Evolutionary conservation across 2,329 filamentous ascomycete genomes (phyloP).

Genomic region (Cyphellophora europaea): DNA sequence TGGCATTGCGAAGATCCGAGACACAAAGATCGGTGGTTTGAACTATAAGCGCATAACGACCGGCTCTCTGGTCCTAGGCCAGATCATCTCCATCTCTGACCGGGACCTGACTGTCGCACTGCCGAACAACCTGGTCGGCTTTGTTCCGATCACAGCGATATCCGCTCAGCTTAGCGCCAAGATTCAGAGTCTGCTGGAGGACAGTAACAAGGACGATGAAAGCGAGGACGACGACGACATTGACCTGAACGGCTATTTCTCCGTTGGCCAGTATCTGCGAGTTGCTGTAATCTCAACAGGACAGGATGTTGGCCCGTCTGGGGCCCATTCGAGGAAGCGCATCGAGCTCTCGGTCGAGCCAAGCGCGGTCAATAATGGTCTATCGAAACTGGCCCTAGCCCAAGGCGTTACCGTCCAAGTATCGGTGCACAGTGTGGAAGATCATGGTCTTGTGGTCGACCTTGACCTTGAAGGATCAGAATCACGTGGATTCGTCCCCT

Average conservation of each 20-base stretch:
- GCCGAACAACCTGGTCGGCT: constrained; percentile 87
- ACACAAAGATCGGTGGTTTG: constrained; percentile 70
- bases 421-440: constrained; percentile 82
- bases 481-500: constrained; percentile 73
- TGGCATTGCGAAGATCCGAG: constrained; percentile 37
- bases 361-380: constrained; percentile 63
- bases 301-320: constrained; percentile 39
- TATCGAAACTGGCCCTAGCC: constrained; percentile 65
- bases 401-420: constrained; percentile 74
- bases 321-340: constrained; percentile 62
- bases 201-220: constrained; percentile 48
- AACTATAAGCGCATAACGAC: constrained; percentile 84
- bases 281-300: constrained; percentile 72
- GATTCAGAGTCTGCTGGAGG: constrained; percentile 58
- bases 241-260: constrained; percentile 66
- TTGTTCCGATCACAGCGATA: constrained; percentile 83
- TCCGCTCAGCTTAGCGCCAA: constrained; percentile 69
- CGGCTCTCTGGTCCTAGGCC: constrained; percentile 80
- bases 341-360: constrained; percentile 85
- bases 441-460: constrained; percentile 92
- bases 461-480: constrained; percentile 61
- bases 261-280: constrained; percentile 77
- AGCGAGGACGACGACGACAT: constrained; percentile 47
- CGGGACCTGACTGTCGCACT: constrained; percentile 73
- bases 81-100: constrained; percentile 70